Evolutionary conservation across 441 rosid species (phyloP).

Genomic region (Gossypium gossypioides): DNA sequence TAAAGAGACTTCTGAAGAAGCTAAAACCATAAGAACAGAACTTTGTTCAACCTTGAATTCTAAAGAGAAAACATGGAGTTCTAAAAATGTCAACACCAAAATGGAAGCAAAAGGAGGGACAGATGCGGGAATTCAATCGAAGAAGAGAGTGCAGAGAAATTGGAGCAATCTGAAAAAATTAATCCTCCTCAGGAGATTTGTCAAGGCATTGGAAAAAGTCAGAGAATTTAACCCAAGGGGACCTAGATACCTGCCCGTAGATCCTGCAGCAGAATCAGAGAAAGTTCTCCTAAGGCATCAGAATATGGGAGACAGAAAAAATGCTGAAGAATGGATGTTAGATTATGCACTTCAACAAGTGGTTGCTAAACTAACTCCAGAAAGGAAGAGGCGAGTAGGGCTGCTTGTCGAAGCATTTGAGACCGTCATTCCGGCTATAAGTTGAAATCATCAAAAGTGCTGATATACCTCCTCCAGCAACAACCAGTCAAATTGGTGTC

Average conservation of each 20-base stretch:
- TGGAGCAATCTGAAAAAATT: constrained; percentile 75
- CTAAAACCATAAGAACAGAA: constrained; percentile 14
- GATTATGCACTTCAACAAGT: constrained; percentile 72
- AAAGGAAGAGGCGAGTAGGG: constrained; percentile 60
- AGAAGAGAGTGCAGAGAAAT: constrained; percentile 29
- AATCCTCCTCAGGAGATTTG: constrained; percentile 59
- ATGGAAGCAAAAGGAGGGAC: constrained; percentile 19
- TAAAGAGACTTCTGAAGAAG: constrained; percentile 20
- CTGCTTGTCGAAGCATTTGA: constrained; percentile 85
- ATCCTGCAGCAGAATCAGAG: constrained; percentile 41
- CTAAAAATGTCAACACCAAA: neutral
- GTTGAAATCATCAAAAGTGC: constrained; percentile 12
- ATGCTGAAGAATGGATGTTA: constrained; percentile 82
- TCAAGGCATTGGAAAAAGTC: constrained; percentile 68
- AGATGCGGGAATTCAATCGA: constrained; percentile 20
- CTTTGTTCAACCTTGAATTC: neutral
- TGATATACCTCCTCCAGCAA: constrained; percentile 10
- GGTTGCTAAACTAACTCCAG: constrained; percentile 70
- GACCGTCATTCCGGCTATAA: constrained; percentile 49
- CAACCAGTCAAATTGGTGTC: constrained; percentile 10
- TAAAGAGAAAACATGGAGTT: constrained; percentile 13
- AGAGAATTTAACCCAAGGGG: constrained; percentile 40
- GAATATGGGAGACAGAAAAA: constrained; percentile 44
- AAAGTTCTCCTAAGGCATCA: constrained; percentile 62
- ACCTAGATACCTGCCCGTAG: constrained; percentile 41